These are phyloP conservation scores for Phytophthora hibernalis DNA, from an alignment of 352 stramenopile genomes.

Conservation along the genomic window DNA sequence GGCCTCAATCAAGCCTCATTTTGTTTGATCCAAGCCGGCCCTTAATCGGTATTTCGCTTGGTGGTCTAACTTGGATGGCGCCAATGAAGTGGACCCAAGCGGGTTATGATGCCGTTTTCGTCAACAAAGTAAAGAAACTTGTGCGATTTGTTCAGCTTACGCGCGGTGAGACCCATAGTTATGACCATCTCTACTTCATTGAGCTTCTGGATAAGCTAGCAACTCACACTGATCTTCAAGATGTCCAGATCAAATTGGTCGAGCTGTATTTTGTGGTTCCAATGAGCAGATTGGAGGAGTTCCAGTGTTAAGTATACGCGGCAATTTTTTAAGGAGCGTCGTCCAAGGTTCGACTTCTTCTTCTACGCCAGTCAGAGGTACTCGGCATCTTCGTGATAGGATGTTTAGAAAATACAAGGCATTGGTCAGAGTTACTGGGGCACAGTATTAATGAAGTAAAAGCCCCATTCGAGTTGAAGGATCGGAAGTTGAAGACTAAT, in stretches of 20 bases:
- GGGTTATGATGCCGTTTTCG: constrained; percentile 10
- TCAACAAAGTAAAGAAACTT: constrained; percentile 12
- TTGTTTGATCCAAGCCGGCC: constrained; percentile 1
- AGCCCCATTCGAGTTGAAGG: neutral
- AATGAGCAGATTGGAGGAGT: constrained; percentile 1
- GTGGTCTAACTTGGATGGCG: constrained; percentile 7
- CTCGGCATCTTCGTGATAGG: neutral
- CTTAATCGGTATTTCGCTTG: neutral
- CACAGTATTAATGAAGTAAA: neutral
- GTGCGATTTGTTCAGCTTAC: constrained; percentile 13
- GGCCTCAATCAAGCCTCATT: neutral
- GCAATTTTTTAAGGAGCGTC: constrained; percentile 1
- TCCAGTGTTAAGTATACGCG: neutral
- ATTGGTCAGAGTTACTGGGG: neutral
- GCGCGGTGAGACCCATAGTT: neutral
- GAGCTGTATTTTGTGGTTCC: constrained; percentile 18
- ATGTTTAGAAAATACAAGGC: neutral
- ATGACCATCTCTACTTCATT: neutral
- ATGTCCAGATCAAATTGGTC: neutral
- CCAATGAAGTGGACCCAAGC: constrained; percentile 5
- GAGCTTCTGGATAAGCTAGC: constrained; percentile 3
- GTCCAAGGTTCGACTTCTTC: constrained; percentile 10
- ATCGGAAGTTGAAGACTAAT: too few relatives aligned
- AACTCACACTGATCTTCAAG: neutral
- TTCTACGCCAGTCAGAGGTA: neutral